Evolutionary conservation across 441 rosid species (phyloP).

Genomic region (Sinapis alba): DNA sequence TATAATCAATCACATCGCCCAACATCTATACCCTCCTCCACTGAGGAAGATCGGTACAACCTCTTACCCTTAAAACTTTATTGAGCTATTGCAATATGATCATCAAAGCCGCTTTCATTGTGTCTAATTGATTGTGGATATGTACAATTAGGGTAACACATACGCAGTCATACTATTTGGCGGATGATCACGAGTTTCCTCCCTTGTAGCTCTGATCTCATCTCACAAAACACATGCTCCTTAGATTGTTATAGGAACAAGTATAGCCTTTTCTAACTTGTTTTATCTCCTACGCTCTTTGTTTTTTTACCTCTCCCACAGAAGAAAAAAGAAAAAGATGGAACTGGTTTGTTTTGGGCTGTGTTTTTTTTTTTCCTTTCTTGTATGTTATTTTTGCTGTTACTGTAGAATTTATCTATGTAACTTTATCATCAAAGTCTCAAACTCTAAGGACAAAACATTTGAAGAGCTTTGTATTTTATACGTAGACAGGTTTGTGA

Average conservation of each 20-base stretch:
- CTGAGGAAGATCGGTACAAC: constrained; percentile 61
- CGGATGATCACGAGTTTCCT: constrained; percentile 70
- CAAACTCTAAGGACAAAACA: neutral
- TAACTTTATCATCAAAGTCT: constrained; percentile 20
- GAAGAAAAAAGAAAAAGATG: constrained; percentile 1
- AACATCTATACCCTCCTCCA: constrained; percentile 38
- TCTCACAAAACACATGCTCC: constrained; percentile 17
- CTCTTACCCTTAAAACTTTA: constrained; percentile 10
- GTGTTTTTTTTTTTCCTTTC: constrained; percentile 12
- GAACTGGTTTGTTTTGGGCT: constrained; percentile 30
- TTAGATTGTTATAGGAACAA: constrained; percentile 35
- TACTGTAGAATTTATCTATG: constrained; percentile 23
- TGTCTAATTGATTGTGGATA: constrained; percentile 26
- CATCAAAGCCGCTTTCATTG: neutral
- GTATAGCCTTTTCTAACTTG: constrained; percentile 34
- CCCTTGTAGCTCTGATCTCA: constrained; percentile 56
- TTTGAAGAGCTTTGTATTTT: constrained; percentile 30
- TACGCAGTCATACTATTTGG: constrained; percentile 55
- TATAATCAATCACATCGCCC: constrained; percentile 41
- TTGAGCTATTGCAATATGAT: neutral
- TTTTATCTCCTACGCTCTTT: constrained; percentile 22
- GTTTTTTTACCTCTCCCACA: too few species aligned
- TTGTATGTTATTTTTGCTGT: constrained; percentile 24
- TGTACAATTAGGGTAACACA: constrained; percentile 45
- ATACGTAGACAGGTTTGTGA: constrained; percentile 35